phyloP scores from a whole-genome alignment of 2,329 filamentous ascomycete species.

The Dryadomyces quercivorus region DNA sequence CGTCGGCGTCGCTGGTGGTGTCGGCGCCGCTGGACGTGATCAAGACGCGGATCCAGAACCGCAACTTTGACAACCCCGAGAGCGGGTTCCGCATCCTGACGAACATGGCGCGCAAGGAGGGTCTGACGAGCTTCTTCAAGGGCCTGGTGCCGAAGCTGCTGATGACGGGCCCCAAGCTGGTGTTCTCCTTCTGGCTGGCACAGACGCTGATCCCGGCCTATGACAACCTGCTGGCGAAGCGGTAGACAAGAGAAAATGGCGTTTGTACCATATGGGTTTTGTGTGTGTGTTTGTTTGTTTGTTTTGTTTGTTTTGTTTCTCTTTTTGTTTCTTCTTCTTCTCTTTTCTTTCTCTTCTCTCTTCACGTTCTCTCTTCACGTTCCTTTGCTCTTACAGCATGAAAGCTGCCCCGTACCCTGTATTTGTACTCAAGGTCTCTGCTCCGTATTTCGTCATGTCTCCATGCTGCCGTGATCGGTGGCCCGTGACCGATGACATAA shows the following conservation, averaged over 20 bases:
- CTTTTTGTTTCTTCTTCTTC: no score
- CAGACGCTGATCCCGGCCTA: constrained; percentile 96
- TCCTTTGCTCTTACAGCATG: no score
- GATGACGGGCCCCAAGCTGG: constrained; percentile 97
- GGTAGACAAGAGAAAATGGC: constrained; percentile 1
- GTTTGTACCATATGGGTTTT: not conserved
- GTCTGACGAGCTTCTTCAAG: constrained; percentile 86
- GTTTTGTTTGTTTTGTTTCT: no score
- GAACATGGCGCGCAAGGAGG: constrained; percentile 91
- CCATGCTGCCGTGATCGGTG: not conserved
- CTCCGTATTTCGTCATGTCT: not conserved
- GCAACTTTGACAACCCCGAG: constrained; percentile 97
- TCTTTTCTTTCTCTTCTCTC: no score
- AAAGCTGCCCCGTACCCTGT: not conserved
- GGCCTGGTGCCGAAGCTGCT: constrained; percentile 90
- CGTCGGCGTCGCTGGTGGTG: constrained; percentile 86
- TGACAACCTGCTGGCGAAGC: constrained; percentile 27
- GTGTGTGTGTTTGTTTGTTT: not conserved
- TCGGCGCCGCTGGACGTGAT: constrained; percentile 96
- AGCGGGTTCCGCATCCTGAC: constrained; percentile 81
- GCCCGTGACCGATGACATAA: not conserved
- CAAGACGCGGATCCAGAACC: constrained; percentile 97
- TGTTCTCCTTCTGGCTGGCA: constrained; percentile 99
- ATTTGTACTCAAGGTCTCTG: no score
- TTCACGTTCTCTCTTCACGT: no score